phyloP scores from a whole-genome alignment of 2,329 filamentous ascomycete genomes.

The Akanthomyces uredinophilus region DNA sequence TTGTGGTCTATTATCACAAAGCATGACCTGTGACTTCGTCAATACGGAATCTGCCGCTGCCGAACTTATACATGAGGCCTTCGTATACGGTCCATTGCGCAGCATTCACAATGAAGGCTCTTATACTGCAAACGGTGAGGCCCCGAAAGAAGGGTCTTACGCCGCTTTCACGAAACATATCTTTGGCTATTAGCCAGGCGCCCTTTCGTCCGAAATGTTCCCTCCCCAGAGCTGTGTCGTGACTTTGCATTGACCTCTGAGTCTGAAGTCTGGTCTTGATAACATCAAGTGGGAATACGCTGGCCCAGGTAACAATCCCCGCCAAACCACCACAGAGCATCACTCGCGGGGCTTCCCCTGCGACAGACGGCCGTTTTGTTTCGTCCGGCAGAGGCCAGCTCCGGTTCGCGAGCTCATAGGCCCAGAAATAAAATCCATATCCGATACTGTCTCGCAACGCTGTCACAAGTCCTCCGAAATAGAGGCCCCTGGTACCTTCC shows the following conservation, averaged over 20 bases:
- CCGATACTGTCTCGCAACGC: constrained; percentile 79
- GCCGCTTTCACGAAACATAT: constrained; percentile 62
- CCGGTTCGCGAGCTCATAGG: constrained; percentile 72
- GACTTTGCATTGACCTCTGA: constrained; percentile 39
- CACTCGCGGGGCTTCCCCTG: constrained; percentile 54
- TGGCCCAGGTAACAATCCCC: constrained; percentile 82
- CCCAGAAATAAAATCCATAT: constrained; percentile 98
- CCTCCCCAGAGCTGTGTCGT: constrained; percentile 15
- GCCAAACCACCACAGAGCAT: constrained; percentile 83
- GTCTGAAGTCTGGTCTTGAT: constrained; percentile 90
- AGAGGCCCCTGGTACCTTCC: constrained; percentile 64
- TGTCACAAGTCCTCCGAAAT: constrained; percentile 76
- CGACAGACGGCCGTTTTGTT: constrained; percentile 21
- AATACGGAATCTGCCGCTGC: constrained; percentile 18
- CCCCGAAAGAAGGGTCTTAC: constrained; percentile 64
- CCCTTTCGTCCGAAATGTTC: constrained; percentile 31
- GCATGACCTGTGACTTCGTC: not conserved
- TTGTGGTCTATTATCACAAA: not conserved
- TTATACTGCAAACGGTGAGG: constrained; percentile 72
- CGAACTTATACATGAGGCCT: constrained; percentile 67
- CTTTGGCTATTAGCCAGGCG: constrained; percentile 58
- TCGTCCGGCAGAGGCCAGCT: constrained; percentile 38
- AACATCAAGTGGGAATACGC: constrained; percentile 85
- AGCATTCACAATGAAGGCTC: constrained; percentile 90
- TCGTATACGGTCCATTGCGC: constrained; percentile 92